Percentiles rank a stretch among this genome's conserved stretches.
These are phyloP conservation scores for Boletales sp. DNA, from an alignment of 768 basidiomycete genomes.

Conservation along the genomic window DNA sequence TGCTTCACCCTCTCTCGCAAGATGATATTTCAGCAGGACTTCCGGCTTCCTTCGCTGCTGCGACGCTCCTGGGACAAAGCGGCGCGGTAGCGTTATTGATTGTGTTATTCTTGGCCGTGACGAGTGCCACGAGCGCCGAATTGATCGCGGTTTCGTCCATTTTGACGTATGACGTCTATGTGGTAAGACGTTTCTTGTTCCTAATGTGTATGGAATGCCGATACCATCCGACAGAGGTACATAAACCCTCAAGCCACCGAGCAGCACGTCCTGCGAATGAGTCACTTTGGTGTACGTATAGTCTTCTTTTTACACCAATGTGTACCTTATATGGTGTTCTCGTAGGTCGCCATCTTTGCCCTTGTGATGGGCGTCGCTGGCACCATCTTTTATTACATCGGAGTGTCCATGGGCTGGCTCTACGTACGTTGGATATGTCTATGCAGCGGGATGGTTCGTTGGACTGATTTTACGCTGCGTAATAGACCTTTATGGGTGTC, in stretches of 20 bases:
- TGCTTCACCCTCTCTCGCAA: slow-evolving; percentile 39
- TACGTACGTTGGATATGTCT: slow-evolving; percentile 50
- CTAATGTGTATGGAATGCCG: neutral
- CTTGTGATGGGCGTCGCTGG: slow-evolving; percentile 81
- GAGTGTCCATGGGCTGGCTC: slow-evolving; percentile 91
- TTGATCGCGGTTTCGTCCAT: slow-evolving; percentile 86
- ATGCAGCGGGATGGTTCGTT: neutral
- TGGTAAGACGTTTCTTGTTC: slow-evolving; percentile 37
- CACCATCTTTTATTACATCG: slow-evolving; percentile 84
- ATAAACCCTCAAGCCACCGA: slow-evolving; percentile 82
- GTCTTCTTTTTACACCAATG: neutral
- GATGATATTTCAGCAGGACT: slow-evolving; percentile 86
- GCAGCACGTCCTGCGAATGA: slow-evolving; percentile 61
- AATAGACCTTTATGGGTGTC: slow-evolving; percentile 83
- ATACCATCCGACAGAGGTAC: slow-evolving; percentile 47
- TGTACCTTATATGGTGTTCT: neutral
- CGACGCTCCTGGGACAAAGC: slow-evolving; percentile 72
- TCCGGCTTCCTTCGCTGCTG: slow-evolving; percentile 79
- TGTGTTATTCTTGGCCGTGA: slow-evolving; percentile 84
- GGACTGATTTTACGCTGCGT: neutral
- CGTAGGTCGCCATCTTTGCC: slow-evolving; percentile 64
- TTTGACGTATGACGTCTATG: slow-evolving; percentile 84
- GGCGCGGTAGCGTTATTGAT: slow-evolving; percentile 79
- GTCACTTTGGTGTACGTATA: slow-evolving; percentile 56
- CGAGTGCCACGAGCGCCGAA: slow-evolving; percentile 83